Percentiles rank a stretch among this genome's conserved stretches.
Evolutionary conservation across 2,329 filamentous ascomycete species (phyloP).

Genomic region (Penicillium sp.): DNA sequence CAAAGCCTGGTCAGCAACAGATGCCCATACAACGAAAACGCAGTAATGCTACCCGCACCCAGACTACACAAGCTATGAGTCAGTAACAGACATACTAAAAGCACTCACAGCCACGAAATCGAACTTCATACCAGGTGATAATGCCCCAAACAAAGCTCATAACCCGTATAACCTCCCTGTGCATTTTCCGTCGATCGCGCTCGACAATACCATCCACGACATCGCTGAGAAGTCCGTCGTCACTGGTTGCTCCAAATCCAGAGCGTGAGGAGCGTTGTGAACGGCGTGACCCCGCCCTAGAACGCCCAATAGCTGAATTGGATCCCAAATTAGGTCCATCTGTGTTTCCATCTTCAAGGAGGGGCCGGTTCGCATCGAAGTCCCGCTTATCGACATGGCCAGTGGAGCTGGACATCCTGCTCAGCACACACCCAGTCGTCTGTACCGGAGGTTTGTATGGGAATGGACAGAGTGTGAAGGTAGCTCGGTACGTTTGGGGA

Average conservation of each 20-base stretch:
- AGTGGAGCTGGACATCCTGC: conserved; percentile 27
- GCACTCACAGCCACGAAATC: not conserved
- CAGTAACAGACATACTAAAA: not conserved
- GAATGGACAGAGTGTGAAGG: not conserved
- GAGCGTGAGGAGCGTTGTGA: conserved; percentile 18
- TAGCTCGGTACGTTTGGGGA: not conserved
- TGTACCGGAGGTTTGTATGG: not conserved
- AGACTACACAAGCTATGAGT: conserved; percentile 47
- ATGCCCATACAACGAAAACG: conserved; percentile 91
- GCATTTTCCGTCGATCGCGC: conserved; percentile 56
- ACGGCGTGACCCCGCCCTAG: conserved; percentile 21
- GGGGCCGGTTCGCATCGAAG: conserved; percentile 45
- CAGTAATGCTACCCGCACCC: conserved; percentile 86
- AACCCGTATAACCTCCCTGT: conserved; percentile 53
- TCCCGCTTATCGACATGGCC: conserved; percentile 45
- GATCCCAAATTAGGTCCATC: conserved; percentile 12
- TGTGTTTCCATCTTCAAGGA: conserved; percentile 23
- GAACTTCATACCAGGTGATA: conserved; percentile 52
- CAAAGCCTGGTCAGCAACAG: conserved; percentile 81
- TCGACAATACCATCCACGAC: conserved; percentile 61
- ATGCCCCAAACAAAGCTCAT: conserved; percentile 61
- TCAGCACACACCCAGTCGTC: not conserved
- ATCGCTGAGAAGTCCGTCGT: conserved; percentile 55
- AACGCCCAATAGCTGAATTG: conserved; percentile 27
- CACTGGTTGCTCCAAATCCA: conserved; percentile 22